Percentiles rank a stretch among this genome's conserved stretches.
phyloP scores from a whole-genome alignment of 148 eudicot species.

The Drosera capensis region DNA sequence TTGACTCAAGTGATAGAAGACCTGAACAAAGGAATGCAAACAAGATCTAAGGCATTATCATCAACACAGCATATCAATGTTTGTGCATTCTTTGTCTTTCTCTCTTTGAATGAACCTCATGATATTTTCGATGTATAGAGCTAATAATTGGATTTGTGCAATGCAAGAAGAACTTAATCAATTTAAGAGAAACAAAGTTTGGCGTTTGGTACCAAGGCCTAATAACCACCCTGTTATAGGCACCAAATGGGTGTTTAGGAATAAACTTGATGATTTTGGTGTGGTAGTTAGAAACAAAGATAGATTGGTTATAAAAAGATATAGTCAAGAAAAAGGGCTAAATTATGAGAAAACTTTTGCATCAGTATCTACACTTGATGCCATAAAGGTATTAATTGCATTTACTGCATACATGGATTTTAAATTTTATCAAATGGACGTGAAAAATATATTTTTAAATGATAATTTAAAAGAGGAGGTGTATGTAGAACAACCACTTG shows the following conservation, averaged over 20 bases:
- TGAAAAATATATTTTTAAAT: no score
- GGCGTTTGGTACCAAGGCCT: background rate
- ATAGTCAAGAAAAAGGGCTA: background rate
- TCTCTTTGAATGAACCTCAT: no score
- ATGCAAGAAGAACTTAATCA: background rate
- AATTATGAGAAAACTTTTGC: background rate
- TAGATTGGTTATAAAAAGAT: background rate
- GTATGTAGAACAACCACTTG: no score
- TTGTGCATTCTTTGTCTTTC: no score
- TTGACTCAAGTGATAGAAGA: no score
- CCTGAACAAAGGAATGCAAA: no score
- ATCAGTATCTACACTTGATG: background rate
- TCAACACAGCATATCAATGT: no score
- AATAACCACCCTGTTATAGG: background rate
- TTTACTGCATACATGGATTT: no score
- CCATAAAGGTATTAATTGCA: no score
- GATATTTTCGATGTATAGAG: background rate
- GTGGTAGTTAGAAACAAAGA: background rate
- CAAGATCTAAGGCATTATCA: no score
- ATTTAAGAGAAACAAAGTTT: background rate
- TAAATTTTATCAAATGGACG: no score
- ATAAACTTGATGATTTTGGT: background rate
- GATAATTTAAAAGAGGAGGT: no score
- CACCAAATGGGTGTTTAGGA: background rate
- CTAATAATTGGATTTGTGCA: background rate